Conservation (phyloP, 2,329 filamentous ascomycete species). For the Hortaea werneckii region DNA sequence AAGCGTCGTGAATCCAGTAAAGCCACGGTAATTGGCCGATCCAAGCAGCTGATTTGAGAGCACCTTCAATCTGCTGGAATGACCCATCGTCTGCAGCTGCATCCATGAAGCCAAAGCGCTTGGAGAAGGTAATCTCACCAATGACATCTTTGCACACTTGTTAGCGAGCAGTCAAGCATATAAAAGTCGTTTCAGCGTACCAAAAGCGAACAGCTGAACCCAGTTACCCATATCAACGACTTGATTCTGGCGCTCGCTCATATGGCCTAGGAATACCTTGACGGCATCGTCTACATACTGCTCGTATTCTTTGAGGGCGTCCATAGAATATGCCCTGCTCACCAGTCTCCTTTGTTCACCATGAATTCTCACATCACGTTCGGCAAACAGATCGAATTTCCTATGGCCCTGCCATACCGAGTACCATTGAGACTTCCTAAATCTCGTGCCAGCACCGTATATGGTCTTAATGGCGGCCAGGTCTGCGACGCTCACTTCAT, state of each 20-base stretch:
- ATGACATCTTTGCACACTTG: conserved; percentile 26
- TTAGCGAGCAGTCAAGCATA: no score
- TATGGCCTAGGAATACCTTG: conserved; percentile 24
- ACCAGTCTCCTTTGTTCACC: conserved; percentile 24
- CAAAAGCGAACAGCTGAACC: conserved; percentile 33
- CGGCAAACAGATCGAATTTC: conserved; percentile 31
- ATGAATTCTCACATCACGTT: conserved; percentile 29
- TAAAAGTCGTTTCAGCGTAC: conserved; percentile 8
- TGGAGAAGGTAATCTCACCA: conserved; percentile 31
- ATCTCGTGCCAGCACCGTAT: conserved; percentile 30
- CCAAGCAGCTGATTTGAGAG: conserved; percentile 26
- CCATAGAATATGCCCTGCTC: conserved; percentile 28
- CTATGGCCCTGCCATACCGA: conserved; percentile 29
- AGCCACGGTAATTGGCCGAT: conserved; percentile 29
- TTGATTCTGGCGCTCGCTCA: conserved; percentile 18
- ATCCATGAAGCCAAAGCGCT: conserved; percentile 29
- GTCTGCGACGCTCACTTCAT: conserved; percentile 23
- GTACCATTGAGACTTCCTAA: conserved; percentile 34
- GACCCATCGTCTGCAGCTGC: conserved; percentile 25
- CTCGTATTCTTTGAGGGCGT: conserved; percentile 30
- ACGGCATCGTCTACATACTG: conserved; percentile 30
- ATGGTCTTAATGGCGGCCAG: conserved; percentile 21
- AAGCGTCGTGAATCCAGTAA: conserved; percentile 27
- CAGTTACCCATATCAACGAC: conserved; percentile 28
- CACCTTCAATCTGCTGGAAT: conserved; percentile 25